Conservation (phyloP, 805 yeast species). For the Scheffersomyces ergatensis region DNA sequence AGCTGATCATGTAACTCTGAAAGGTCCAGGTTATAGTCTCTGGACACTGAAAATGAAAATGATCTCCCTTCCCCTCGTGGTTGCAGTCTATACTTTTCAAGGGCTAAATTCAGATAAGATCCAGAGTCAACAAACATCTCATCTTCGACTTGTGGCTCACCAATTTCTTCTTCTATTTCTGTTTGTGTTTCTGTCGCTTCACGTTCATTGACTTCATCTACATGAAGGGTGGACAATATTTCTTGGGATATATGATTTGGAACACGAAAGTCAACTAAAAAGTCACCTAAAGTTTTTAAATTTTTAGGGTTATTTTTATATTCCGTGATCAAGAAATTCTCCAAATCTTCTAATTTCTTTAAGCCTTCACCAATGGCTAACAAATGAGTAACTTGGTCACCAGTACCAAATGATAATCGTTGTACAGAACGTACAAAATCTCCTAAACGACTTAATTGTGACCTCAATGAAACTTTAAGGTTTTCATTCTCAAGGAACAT, state of each 20-base stretch:
- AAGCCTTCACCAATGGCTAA: slow-evolving; percentile 32
- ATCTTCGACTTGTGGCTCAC: slow-evolving; percentile 5
- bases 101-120: slow-evolving; percentile 14
- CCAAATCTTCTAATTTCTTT: slow-evolving; percentile 17
- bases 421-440: slow-evolving; percentile 64
- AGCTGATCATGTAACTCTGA: slow-evolving; percentile 30
- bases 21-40: slow-evolving; percentile 29
- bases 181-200: slow-evolving; percentile 1
- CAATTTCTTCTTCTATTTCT: slow-evolving; percentile 1
- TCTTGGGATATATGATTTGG: slow-evolving; percentile 41
- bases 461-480: slow-evolving; percentile 22
- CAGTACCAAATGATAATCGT: slow-evolving; percentile 38
- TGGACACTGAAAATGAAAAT: slow-evolving; percentile 30
- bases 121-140: slow-evolving; percentile 9
- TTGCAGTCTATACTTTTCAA: slow-evolving; percentile 18
- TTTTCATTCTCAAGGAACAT: slow-evolving; percentile 22
- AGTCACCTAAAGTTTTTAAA: slow-evolving; percentile 15
- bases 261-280: slow-evolving; percentile 28
- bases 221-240: slow-evolving; percentile 34
- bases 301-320: slow-evolving; percentile 16
- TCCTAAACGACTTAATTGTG: slow-evolving; percentile 42
- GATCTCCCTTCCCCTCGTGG: slow-evolving; percentile 5
- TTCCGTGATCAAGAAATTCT: slow-evolving; percentile 12
- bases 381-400: slow-evolving; percentile 29
- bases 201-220: slow-evolving; percentile 22